Percentiles rank a stretch among this genome's conserved stretches.
These are phyloP conservation scores for Stagonosporopsis vannaccii DNA, from an alignment of 2,329 filamentous ascomycete genomes.

Conservation along the genomic window DNA sequence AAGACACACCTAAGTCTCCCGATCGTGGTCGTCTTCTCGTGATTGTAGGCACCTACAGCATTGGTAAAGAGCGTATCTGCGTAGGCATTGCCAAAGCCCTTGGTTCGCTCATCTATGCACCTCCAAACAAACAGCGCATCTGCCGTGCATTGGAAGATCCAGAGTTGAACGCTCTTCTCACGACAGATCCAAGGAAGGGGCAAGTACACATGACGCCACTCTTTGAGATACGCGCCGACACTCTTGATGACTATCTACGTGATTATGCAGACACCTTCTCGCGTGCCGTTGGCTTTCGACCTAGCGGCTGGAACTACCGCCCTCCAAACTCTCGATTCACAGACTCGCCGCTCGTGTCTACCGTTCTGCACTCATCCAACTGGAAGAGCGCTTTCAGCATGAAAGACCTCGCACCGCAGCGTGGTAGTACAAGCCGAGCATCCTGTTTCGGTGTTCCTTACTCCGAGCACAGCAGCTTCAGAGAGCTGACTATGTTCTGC, in stretches of 20 bases:
- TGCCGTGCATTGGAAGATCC: conserved; percentile 85
- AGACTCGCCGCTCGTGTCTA: conserved; percentile 68
- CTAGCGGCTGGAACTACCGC: conserved; percentile 92
- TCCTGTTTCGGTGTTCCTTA: conserved; percentile 95
- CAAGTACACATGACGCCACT: conserved; percentile 98
- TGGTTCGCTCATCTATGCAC: conserved; percentile 86
- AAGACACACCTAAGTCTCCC: conserved; percentile 38
- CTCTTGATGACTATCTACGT: conserved; percentile 86
- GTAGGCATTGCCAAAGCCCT: conserved; percentile 88
- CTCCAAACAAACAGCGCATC: conserved; percentile 81
- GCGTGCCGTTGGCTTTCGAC: conserved; percentile 87
- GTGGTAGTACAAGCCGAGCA: conserved; percentile 81
- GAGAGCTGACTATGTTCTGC: conserved; percentile 92
- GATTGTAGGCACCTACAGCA: conserved; percentile 95
- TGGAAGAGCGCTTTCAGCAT: conserved; percentile 80
- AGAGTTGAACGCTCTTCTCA: conserved; percentile 79
- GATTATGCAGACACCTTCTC: conserved; percentile 82
- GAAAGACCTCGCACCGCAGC: conserved; percentile 77
- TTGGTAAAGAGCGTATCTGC: conserved; percentile 96
- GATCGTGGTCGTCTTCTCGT: conserved; percentile 77
- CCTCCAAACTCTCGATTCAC: conserved; percentile 70
- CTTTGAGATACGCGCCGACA: conserved; percentile 92
- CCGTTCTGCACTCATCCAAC: conserved; percentile 69
- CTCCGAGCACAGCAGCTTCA: conserved; percentile 92
- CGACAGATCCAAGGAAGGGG: conserved; percentile 78